Evolutionary conservation across 2,329 filamentous ascomycete genomes (phyloP).

Genomic region (Cercospora citrullina): DNA sequence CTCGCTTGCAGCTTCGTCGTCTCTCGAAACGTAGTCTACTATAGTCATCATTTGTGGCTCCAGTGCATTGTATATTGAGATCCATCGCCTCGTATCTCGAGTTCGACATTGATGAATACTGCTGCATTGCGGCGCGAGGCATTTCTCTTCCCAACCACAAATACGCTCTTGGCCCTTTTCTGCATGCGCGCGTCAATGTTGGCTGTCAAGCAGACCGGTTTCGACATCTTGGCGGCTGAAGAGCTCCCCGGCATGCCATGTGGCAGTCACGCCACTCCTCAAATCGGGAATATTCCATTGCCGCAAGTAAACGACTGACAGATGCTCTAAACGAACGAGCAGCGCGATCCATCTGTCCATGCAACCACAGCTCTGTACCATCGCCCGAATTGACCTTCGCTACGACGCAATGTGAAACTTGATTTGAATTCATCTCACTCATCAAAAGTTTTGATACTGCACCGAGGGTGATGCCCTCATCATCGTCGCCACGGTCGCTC

Average conservation of each 20-base stretch:
- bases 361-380: not conserved
- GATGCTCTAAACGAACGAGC: not conserved
- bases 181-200: not conserved
- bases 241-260: not conserved
- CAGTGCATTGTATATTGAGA: not conserved
- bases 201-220: not conserved
- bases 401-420: not conserved
- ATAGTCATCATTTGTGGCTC: not conserved
- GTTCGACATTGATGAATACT: not conserved
- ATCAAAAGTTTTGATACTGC: not conserved
- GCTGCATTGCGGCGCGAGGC: not conserved
- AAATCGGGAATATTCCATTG: not conserved
- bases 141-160: not conserved
- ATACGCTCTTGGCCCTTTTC: not conserved
- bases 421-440: not conserved
- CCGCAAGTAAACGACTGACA: not conserved
- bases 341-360: not conserved
- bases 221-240: not conserved
- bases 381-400: not conserved
- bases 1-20: not conserved
- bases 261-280: not conserved
- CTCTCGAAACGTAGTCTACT: not conserved
- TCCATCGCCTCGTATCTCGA: not conserved
- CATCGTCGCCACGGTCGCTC: not conserved
- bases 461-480: not conserved